Conservation (phyloP, 2,329 filamentous ascomycete species). For the Trichoderma brevicompactum region DNA sequence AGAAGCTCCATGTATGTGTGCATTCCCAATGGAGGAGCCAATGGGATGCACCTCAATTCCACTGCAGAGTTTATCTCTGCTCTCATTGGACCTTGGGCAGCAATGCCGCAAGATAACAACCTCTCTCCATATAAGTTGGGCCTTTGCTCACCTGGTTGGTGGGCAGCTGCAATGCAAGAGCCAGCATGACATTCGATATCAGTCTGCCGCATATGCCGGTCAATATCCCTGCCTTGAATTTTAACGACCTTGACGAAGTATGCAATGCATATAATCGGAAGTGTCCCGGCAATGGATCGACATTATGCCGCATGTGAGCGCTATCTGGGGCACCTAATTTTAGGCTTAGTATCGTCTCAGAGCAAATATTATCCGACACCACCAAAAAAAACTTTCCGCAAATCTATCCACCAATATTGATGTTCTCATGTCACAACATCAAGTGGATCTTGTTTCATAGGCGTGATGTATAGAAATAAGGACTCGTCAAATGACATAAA, state of each 20-base stretch:
- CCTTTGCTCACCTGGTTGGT: neutral
- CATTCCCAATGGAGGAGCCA: too few species aligned
- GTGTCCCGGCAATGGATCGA: neutral
- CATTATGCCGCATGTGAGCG: too few species aligned
- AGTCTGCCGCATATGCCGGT: neutral
- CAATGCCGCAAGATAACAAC: neutral
- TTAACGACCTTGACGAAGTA: too few species aligned
- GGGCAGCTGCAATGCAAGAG: neutral
- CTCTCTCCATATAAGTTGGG: neutral
- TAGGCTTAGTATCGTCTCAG: neutral
- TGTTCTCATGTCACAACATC: neutral
- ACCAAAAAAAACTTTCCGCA: slow-evolving; percentile 19
- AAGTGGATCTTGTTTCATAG: neutral
- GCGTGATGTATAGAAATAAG: neutral
- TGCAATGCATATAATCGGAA: neutral
- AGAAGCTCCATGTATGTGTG: too few species aligned
- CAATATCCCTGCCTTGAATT: neutral
- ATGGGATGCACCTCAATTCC: too few species aligned
- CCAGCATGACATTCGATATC: neutral
- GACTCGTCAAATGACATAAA: neutral
- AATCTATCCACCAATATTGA: slow-evolving; percentile 23
- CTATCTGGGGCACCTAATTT: too few species aligned
- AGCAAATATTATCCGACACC: neutral
- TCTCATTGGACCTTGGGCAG: neutral
- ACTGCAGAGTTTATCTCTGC: neutral